Base-by-base conservation (phyloP, 106 monocot species). In the Acorus gramineus region DNA sequence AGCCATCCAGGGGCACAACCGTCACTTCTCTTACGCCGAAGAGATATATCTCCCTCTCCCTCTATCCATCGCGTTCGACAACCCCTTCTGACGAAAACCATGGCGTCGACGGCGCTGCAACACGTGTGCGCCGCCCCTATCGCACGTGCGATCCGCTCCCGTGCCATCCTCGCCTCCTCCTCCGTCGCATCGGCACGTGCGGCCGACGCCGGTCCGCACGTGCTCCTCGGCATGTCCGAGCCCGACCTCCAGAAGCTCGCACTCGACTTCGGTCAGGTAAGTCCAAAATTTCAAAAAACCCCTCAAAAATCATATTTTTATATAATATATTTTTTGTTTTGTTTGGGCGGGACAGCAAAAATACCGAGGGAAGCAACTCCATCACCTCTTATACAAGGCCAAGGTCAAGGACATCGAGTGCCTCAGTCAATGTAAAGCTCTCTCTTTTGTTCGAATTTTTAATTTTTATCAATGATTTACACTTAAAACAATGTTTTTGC, bases 321-420 rank as follows among this genome's bases (percentile, higher is more conserved):
- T 12, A 69, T 66, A 11, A 46, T 42, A 5, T 48, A 50, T 49
- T 47, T 6, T 10, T 3, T 46, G 4, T 4, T 44, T 46, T 6
- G 43, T 59, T 8, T 57, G 14, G 57, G 44, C 0, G 66, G 49
- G 7, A 5, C 80, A 96, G 95, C 82, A 90, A 90, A 90, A 85
- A 45, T 96, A 96, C 48, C 69, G 90, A 71, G 95, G 95, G 42
- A 90, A 83, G 71, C 95, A 96, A 65, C 78, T 96, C 11, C 95
- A 96, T 60, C 69, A 87, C 60, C 87, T 90, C 6, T 66, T 96
- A 48, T 96, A 90, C 87, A 96, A 96, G 68, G 76, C 76, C 14
- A 96, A 85, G 62, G 86, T 74, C 13, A 96, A 91, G 67, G 90
- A 96, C 10, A 72, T 90, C 71, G 78, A 81, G 63, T 71, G 85